Conservation (phyloP, 768 basidiomycete species). For the Russula virescens region DNA sequence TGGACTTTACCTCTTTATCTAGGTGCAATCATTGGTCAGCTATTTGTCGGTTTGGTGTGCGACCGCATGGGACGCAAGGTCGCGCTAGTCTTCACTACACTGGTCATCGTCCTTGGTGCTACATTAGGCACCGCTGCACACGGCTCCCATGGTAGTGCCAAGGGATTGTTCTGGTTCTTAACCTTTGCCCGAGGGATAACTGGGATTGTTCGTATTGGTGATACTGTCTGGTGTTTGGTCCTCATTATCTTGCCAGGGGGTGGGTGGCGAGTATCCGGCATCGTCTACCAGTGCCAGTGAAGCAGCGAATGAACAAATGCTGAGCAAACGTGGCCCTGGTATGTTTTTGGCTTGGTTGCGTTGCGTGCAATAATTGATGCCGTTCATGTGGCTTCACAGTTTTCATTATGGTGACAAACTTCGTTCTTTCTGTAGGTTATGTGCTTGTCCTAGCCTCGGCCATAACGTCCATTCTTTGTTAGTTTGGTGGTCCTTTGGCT, state of each 20-base stretch:
- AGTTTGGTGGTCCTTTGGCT: slow-evolving; percentile 65
- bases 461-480: slow-evolving; percentile 8
- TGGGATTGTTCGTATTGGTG: slow-evolving; percentile 45
- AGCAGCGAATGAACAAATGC: slow-evolving; percentile 65
- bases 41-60: slow-evolving; percentile 62
- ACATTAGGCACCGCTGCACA: slow-evolving; percentile 63
- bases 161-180: slow-evolving; percentile 69
- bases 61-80: slow-evolving; percentile 70
- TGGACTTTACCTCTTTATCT: slow-evolving; percentile 13
- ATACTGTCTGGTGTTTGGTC: background rate
- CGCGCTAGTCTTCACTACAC: slow-evolving; percentile 64
- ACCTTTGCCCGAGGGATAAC: slow-evolving; percentile 68
- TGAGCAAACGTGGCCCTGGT: slow-evolving; percentile 56
- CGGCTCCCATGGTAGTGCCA: slow-evolving; percentile 48
- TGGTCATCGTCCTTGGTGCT: slow-evolving; percentile 64
- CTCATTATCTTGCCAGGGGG: slow-evolving; percentile 41
- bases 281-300: slow-evolving; percentile 65
- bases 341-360: slow-evolving; percentile 9
- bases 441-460: background rate
- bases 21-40: slow-evolving; percentile 59
- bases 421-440: slow-evolving; percentile 51
- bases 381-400: slow-evolving; percentile 33
- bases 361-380: background rate
- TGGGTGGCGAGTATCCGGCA: slow-evolving; percentile 75
- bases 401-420: slow-evolving; percentile 74